Percentiles rank a stretch among this genome's conserved stretches.
These are phyloP conservation scores for Barnettozyma salicaria DNA, from an alignment of 805 yeast species.

Conservation along the genomic window DNA sequence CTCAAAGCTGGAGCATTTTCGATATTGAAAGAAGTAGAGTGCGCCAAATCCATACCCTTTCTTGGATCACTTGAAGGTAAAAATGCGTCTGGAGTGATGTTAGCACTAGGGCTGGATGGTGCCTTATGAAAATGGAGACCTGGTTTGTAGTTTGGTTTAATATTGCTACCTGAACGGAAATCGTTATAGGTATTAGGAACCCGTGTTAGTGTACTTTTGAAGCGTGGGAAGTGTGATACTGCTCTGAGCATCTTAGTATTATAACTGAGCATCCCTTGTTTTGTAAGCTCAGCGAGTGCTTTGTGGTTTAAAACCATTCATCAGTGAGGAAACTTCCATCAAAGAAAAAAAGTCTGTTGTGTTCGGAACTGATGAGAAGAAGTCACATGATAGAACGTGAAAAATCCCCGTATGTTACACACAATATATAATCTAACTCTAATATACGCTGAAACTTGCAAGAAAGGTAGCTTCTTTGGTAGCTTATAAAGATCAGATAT, in stretches of 20 bases:
- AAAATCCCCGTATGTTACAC: no score
- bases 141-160: conserved; percentile 50
- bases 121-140: conserved; percentile 60
- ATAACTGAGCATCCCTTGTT: no score
- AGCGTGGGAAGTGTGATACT: conserved; percentile 1
- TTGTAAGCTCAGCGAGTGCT: no score
- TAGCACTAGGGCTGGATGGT: conserved; percentile 49
- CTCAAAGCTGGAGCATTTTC: conserved; percentile 35
- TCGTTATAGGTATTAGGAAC: conserved; percentile 58
- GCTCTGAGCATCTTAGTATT: conserved; percentile 1
- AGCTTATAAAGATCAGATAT: no score
- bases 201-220: conserved; percentile 12
- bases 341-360: no score
- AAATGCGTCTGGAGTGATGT: conserved; percentile 61
- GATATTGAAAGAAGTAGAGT: conserved; percentile 20
- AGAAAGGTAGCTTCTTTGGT: no score
- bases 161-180: conserved; percentile 48
- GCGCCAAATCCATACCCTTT: conserved; percentile 30
- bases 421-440: no score
- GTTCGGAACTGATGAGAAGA: no score
- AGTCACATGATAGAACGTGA: no score
- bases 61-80: conserved; percentile 60
- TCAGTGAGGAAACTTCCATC: no score
- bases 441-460: no score
- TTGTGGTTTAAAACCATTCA: no score